These are phyloP conservation scores for Simplicillium sp. DNA, from an alignment of 2,329 filamentous ascomycete species.

Conservation along the genomic window DNA sequence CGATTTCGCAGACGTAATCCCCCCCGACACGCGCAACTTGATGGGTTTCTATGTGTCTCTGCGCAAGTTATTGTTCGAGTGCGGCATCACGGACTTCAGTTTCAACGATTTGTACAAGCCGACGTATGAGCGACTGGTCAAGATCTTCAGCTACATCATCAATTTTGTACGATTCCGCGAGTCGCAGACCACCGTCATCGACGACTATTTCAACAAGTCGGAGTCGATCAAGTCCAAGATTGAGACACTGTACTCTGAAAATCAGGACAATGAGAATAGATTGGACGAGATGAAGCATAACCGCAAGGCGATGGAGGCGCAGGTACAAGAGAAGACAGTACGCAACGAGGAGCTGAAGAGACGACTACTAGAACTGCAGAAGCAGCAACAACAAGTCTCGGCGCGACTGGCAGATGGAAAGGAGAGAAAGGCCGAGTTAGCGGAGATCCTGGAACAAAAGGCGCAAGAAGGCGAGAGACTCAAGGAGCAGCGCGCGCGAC, in stretches of 20 bases:
- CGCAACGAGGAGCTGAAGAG: constrained; percentile 83
- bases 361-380: constrained; percentile 67
- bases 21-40: constrained; percentile 80
- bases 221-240: constrained; percentile 82
- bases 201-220: constrained; percentile 86
- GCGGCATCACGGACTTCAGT: constrained; percentile 86
- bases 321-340: constrained; percentile 75
- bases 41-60: constrained; percentile 93
- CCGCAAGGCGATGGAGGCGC: constrained; percentile 68
- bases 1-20: constrained; percentile 75
- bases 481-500: constrained; percentile 77
- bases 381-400: constrained; percentile 74
- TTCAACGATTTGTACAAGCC: constrained; percentile 89
- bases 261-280: constrained; percentile 75
- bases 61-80: constrained; percentile 71
- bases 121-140: constrained; percentile 80
- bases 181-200: constrained; percentile 80
- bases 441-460: constrained; percentile 61
- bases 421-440: constrained; percentile 67
- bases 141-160: constrained; percentile 96
- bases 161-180: constrained; percentile 98
- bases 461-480: constrained; percentile 60
- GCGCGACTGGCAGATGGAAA: constrained; percentile 77
- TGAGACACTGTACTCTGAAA: constrained; percentile 74
- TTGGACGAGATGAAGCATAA: constrained; percentile 74